These are phyloP conservation scores for Hypoxylon sp. DNA, from an alignment of 2,329 filamentous ascomycete species.

Conservation along the genomic window DNA sequence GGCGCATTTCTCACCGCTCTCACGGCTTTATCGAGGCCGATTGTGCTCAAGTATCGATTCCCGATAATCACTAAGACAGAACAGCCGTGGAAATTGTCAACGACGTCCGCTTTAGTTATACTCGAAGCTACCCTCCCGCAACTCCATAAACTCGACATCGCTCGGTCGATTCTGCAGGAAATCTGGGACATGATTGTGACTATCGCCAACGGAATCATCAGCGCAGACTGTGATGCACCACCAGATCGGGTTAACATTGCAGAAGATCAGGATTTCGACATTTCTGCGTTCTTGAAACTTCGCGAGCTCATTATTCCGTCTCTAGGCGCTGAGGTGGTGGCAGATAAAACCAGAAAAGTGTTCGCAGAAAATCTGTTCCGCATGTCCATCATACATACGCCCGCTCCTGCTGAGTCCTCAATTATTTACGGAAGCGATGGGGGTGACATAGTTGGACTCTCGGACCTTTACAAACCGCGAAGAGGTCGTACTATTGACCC, in stretches of 20 bases:
- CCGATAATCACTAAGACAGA: constrained; percentile 77
- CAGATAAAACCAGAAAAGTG: constrained; percentile 75
- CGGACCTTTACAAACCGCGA: constrained; percentile 74
- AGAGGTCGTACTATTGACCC: constrained; percentile 81
- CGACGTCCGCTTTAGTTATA: constrained; percentile 77
- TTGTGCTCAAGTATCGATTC: constrained; percentile 86
- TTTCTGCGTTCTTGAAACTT: constrained; percentile 78
- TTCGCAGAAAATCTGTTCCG: constrained; percentile 85
- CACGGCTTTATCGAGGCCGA: constrained; percentile 76
- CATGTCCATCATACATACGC: constrained; percentile 83
- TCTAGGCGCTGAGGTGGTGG: constrained; percentile 76
- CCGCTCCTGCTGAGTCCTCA: constrained; percentile 68
- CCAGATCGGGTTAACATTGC: constrained; percentile 65
- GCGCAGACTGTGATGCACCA: constrained; percentile 70
- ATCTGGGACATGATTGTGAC: constrained; percentile 81
- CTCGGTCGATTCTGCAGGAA: constrained; percentile 62
- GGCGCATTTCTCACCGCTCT: constrained; percentile 77
- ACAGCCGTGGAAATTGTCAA: constrained; percentile 85
- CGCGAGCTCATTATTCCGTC: constrained; percentile 80
- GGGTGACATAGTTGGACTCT: constrained; percentile 66
- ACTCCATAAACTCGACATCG: constrained; percentile 65
- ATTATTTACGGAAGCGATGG: constrained; percentile 67
- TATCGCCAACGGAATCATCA: constrained; percentile 78
- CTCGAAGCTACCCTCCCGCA: constrained; percentile 76
- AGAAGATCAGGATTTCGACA: constrained; percentile 86